Evolutionary conservation across 805 yeast genomes (phyloP).

Genomic region (Torulaspora quercuum): DNA sequence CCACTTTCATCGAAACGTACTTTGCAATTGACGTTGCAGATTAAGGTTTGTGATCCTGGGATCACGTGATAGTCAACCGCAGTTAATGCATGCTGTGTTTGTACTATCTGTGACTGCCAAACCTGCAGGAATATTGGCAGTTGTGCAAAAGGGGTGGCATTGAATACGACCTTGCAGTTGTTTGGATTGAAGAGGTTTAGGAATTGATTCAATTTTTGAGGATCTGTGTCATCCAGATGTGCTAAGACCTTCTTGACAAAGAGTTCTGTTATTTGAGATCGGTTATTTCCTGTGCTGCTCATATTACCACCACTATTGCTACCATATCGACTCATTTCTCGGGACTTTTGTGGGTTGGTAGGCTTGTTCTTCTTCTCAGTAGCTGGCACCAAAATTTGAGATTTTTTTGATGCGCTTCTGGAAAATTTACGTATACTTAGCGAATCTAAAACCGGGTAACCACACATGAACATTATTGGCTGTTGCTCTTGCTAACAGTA

Average conservation of each 20-base stretch:
- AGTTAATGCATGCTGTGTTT: slow-evolving; percentile 59
- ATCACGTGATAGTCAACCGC: slow-evolving; percentile 64
- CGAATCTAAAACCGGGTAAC: too few relatives aligned
- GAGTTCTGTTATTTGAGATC: slow-evolving; percentile 31
- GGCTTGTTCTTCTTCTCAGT: not conserved
- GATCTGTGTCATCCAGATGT: slow-evolving; percentile 35
- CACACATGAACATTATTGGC: too few relatives aligned
- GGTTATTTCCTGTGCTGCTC: slow-evolving; percentile 18
- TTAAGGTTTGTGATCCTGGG: slow-evolving; percentile 57
- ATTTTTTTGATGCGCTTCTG: too few relatives aligned
- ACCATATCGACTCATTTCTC: slow-evolving; percentile 14
- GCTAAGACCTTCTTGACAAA: slow-evolving; percentile 37
- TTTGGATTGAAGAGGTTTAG: slow-evolving; percentile 27
- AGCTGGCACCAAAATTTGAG: too few relatives aligned
- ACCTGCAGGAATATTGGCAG: slow-evolving; percentile 31
- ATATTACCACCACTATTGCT: slow-evolving; percentile 6
- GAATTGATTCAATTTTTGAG: slow-evolving; percentile 31
- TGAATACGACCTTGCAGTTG: slow-evolving; percentile 32
- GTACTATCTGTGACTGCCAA: slow-evolving; percentile 36
- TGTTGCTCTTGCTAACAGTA: too few relatives aligned
- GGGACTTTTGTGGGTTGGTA: not conserved
- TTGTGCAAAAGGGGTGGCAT: slow-evolving; percentile 32
- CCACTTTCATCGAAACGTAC: slow-evolving; percentile 78
- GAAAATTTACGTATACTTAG: too few relatives aligned
- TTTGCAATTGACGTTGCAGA: slow-evolving; percentile 52